Evolutionary conservation across 352 stramenopile genomes (phyloP).

Genomic region (Phytophthora pini): DNA sequence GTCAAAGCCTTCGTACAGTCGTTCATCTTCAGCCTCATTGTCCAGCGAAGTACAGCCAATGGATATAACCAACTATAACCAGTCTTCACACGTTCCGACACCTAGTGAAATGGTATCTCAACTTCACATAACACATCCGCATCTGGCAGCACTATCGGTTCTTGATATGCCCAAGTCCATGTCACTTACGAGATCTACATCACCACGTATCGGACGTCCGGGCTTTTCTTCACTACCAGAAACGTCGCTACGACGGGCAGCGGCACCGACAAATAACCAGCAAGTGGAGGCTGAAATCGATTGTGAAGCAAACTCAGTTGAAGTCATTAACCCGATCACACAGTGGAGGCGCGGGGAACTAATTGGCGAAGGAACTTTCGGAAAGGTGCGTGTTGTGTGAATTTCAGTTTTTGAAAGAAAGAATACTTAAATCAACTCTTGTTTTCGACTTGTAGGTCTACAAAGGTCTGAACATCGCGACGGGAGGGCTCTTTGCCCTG

Average conservation of each 20-base stretch:
- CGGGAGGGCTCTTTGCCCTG: constrained; percentile 91
- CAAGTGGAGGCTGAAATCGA: constrained; percentile 14
- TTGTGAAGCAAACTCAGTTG: background rate
- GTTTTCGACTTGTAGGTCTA: constrained; percentile 73
- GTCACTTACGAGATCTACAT: constrained; percentile 60
- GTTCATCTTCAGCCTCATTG: constrained; percentile 6
- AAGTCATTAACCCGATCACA: constrained; percentile 47
- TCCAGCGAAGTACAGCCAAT: background rate
- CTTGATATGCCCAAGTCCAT: constrained; percentile 38
- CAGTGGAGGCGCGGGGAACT: constrained; percentile 94
- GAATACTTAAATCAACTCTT: background rate
- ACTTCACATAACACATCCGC: constrained; percentile 39
- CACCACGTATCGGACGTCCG: constrained; percentile 46
- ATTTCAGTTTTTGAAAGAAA: background rate
- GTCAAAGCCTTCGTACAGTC: constrained; percentile 4
- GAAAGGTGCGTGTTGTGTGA: constrained; percentile 48
- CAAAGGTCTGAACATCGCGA: constrained; percentile 93
- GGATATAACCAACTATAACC: too few relatives aligned
- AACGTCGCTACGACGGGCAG: constrained; percentile 18
- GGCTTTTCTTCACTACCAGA: constrained; percentile 36
- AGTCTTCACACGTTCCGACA: constrained; percentile 22
- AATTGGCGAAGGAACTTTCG: constrained; percentile 96
- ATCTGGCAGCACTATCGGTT: constrained; percentile 19
- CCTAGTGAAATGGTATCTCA: constrained; percentile 45
- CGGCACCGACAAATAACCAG: constrained; percentile 23